Percentiles rank a stretch among this genome's conserved stretches.
Conservation (phyloP, 768 basidiomycete species). For the Royoungia palumana region DNA sequence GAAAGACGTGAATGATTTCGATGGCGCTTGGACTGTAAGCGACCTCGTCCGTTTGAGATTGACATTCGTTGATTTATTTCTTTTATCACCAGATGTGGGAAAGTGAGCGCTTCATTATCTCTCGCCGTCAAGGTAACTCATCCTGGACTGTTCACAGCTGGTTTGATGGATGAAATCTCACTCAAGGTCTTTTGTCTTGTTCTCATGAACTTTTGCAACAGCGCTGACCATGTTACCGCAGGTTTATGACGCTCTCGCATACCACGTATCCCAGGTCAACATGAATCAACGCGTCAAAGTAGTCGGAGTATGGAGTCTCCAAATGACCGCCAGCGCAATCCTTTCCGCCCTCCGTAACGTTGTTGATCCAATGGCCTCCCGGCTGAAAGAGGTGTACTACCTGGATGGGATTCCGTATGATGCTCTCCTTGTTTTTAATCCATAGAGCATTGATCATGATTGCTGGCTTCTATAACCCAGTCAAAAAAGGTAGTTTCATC, state of each 20-base stretch:
- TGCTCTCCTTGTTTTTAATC: conserved; percentile 19
- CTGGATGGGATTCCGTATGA: conserved; percentile 33
- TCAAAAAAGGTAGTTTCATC: neutral
- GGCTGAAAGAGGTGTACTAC: conserved; percentile 28
- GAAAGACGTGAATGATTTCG: conserved; percentile 82
- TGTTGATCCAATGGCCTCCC: conserved; percentile 59
- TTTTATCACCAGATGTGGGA: conserved; percentile 74
- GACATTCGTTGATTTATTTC: neutral
- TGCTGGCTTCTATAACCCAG: neutral
- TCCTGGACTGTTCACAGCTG: conserved; percentile 51
- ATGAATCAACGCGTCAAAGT: conserved; percentile 86
- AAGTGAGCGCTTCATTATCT: conserved; percentile 48
- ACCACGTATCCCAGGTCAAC: conserved; percentile 90
- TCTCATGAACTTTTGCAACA: neutral
- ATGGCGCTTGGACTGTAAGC: conserved; percentile 94
- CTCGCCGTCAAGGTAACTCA: neutral
- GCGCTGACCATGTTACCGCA: conserved; percentile 25
- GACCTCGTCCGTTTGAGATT: neutral
- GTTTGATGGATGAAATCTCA: conserved; percentile 87
- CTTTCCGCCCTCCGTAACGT: conserved; percentile 72
- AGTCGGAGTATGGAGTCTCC: conserved; percentile 92
- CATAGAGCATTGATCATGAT: conserved; percentile 19
- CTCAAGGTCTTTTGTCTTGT: conserved; percentile 53
- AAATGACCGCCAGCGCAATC: conserved; percentile 88
- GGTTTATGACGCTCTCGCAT: conserved; percentile 90